phyloP scores from a whole-genome alignment of 2,329 filamentous ascomycete genomes.

The Aspergillus terreus region DNA sequence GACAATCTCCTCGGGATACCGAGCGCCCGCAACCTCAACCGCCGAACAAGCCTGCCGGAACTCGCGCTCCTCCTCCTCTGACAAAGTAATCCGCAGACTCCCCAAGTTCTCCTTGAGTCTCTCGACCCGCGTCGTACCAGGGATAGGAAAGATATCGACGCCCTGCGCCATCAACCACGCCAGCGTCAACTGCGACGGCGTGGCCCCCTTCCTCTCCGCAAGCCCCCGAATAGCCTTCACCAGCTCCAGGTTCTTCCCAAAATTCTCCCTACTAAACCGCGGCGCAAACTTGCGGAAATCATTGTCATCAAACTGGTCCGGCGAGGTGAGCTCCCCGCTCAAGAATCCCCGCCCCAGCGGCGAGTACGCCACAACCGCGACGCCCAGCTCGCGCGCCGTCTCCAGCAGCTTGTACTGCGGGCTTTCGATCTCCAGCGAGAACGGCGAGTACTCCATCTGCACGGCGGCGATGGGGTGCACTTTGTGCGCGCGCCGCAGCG shows the following conservation, averaged over 20 bases:
- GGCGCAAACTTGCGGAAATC: slow-evolving; percentile 48
- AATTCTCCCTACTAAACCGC: slow-evolving; percentile 52
- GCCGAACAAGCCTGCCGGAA: slow-evolving; percentile 8
- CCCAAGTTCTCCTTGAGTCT: slow-evolving; percentile 45
- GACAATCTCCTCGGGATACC: slow-evolving; percentile 5
- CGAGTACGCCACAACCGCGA: slow-evolving; percentile 42
- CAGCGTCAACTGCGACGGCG: slow-evolving; percentile 56
- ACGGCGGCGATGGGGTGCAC: slow-evolving; percentile 50
- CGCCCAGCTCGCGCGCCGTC: slow-evolving; percentile 28
- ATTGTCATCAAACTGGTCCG: slow-evolving; percentile 34
- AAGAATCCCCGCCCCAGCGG: slow-evolving; percentile 45
- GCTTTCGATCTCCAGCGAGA: slow-evolving; percentile 48
- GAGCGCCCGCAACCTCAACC: slow-evolving; percentile 7
- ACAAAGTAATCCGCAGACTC: slow-evolving; percentile 13
- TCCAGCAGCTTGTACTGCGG: slow-evolving; percentile 21
- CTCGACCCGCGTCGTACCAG: slow-evolving; percentile 49
- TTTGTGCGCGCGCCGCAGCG: slow-evolving; percentile 48
- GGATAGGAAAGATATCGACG: slow-evolving; percentile 59
- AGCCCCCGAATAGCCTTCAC: slow-evolving; percentile 49
- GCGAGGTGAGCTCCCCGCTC: slow-evolving; percentile 38
- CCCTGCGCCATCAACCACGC: slow-evolving; percentile 63
- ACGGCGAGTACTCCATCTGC: slow-evolving; percentile 54
- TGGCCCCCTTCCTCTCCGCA: slow-evolving; percentile 52
- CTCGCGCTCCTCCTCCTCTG: slow-evolving; percentile 11
- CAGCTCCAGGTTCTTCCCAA: slow-evolving; percentile 54